phyloP scores from a whole-genome alignment of 78 protist genomes.

The Dictyostelium citrinum region DNA sequence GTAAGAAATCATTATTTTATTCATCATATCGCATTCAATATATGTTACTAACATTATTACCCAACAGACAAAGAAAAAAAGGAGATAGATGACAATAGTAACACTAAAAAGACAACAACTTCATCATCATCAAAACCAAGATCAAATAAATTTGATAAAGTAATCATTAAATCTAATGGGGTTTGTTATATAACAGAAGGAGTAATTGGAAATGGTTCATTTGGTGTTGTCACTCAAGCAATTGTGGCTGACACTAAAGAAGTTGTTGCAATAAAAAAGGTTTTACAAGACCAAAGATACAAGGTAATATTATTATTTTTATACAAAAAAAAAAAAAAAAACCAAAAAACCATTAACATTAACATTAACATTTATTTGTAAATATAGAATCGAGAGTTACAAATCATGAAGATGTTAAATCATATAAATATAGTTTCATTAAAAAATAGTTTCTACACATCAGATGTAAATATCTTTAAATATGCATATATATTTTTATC shows the following conservation, averaged over 20 bases:
- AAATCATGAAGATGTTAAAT: slow-evolving; percentile 94
- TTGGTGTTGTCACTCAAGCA: slow-evolving; percentile 98
- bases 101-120: background rate
- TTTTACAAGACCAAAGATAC: slow-evolving; percentile 97
- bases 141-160: slow-evolving; percentile 66
- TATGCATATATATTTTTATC: background rate
- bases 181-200: slow-evolving; percentile 83
- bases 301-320: slow-evolving; percentile 87
- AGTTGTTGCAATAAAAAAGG: slow-evolving; percentile 98
- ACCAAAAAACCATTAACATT: background rate
- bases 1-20: background rate
- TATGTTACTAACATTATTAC: too few relatives aligned
- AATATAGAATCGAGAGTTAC: slow-evolving; percentile 97
- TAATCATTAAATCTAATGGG: slow-evolving; percentile 77
- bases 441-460: slow-evolving; percentile 90
- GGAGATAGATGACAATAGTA: background rate
- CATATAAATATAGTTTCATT: slow-evolving; percentile 96
- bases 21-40: too few relatives aligned
- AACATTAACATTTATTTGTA: background rate
- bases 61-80: background rate
- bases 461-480: slow-evolving; percentile 28
- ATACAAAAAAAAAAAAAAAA: background rate
- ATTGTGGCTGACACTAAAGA: slow-evolving; percentile 87
- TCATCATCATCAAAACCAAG: background rate
- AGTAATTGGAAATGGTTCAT: slow-evolving; percentile 98